Conservation (phyloP, 2,329 filamentous ascomycete genomes). For the Colletotrichum sp. region DNA sequence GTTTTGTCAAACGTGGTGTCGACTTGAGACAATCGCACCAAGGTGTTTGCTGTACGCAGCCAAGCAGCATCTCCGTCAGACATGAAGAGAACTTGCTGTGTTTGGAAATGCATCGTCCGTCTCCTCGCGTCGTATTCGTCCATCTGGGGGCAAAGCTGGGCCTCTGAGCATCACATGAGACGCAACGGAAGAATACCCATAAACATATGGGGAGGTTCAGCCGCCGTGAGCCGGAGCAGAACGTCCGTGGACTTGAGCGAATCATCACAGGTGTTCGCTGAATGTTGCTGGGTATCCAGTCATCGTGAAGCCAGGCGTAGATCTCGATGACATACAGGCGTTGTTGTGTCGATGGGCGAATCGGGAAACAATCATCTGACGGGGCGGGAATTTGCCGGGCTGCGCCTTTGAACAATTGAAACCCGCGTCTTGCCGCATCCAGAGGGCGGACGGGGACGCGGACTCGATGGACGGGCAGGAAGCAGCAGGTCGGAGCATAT, state of each 20-base stretch:
- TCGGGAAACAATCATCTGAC: conserved; percentile 16
- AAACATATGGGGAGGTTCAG: not conserved
- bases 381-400: conserved; percentile 13
- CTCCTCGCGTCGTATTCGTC: conserved; percentile 18
- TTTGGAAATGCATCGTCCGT: conserved; percentile 9
- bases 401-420: conserved; percentile 9
- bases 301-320: not conserved
- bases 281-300: not conserved
- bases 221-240: conserved; percentile 5
- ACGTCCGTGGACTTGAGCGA: conserved; percentile 5
- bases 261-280: not conserved
- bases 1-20: not conserved
- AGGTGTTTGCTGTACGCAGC: not conserved
- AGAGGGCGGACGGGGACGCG: conserved; percentile 5
- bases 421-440: conserved; percentile 18
- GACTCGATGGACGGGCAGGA: not conserved
- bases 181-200: not conserved
- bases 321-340: conserved; percentile 20
- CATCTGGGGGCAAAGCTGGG: not conserved
- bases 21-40: not conserved
- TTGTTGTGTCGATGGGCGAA: not conserved
- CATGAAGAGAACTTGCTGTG: not conserved
- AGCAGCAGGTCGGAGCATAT: not conserved
- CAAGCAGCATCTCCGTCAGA: not conserved
- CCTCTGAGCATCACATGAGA: conserved; percentile 5